Conservation (phyloP, 805 yeast species). For the Monosporozyma aerobia region DNA sequence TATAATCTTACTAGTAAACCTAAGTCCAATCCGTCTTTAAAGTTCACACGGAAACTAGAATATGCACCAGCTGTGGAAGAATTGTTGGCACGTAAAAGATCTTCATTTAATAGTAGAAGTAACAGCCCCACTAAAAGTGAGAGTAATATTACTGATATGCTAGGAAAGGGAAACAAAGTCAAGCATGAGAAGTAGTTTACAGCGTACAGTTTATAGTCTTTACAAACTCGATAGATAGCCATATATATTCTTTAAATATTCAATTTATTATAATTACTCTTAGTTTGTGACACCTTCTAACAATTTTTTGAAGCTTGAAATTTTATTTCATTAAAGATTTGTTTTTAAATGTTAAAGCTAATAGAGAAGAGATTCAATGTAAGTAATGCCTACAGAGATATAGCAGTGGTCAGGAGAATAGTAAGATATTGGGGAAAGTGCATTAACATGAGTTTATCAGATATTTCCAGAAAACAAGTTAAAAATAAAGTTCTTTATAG, state of each 20-base stretch:
- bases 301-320: background rate
- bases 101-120: background rate
- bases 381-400: background rate
- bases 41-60: background rate
- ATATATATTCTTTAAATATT: background rate
- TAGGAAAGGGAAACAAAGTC: background rate
- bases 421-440: background rate
- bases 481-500: slow-evolving; percentile 19
- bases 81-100: background rate
- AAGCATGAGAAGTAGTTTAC: background rate
- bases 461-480: slow-evolving; percentile 9
- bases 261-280: background rate
- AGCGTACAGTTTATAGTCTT: background rate
- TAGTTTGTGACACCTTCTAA: background rate
- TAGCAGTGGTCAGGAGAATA: background rate
- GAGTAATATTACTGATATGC: background rate
- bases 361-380: background rate
- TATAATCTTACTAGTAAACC: background rate
- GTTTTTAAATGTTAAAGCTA: no score
- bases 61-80: background rate
- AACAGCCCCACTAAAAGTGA: background rate
- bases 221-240: background rate
- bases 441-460: background rate
- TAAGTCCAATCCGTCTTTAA: background rate
- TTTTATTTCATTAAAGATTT: background rate